Conservation (phyloP, 176 grass and related monocot species). For the Phoenix dactylifera region DNA sequence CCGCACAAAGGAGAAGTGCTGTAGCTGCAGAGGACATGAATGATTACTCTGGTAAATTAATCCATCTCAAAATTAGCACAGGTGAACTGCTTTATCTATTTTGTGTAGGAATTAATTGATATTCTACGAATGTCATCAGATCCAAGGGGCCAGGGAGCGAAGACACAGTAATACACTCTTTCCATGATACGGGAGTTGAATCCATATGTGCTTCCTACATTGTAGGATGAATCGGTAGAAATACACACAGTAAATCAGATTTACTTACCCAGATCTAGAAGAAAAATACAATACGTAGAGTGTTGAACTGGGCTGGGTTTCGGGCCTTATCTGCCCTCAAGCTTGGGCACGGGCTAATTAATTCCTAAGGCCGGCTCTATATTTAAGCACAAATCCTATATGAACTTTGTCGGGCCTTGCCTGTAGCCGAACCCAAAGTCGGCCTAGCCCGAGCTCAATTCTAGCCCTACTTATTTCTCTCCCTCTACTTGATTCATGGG, state of each 20-base stretch:
- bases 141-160: neutral
- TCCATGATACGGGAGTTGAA: constrained; percentile 80
- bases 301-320: no score
- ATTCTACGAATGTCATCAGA: neutral
- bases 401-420: no score
- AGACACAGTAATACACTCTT: constrained; percentile 21
- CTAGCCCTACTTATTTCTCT: no score
- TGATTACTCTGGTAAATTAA: constrained; percentile 6
- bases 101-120: neutral
- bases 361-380: no score
- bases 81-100: neutral
- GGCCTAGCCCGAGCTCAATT: no score
- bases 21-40: constrained; percentile 25
- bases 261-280: constrained; percentile 59
- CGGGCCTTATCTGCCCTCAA: no score
- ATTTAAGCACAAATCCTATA: no score
- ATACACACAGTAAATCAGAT: no score
- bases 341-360: no score
- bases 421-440: no score
- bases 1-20: constrained; percentile 26
- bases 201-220: constrained; percentile 48
- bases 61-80: neutral
- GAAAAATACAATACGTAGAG: constrained; percentile 84
- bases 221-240: neutral
- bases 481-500: no score